Base-by-base conservation (phyloP, 2,329 filamentous ascomycete genomes). In the Podosphaera fusca region DNA sequence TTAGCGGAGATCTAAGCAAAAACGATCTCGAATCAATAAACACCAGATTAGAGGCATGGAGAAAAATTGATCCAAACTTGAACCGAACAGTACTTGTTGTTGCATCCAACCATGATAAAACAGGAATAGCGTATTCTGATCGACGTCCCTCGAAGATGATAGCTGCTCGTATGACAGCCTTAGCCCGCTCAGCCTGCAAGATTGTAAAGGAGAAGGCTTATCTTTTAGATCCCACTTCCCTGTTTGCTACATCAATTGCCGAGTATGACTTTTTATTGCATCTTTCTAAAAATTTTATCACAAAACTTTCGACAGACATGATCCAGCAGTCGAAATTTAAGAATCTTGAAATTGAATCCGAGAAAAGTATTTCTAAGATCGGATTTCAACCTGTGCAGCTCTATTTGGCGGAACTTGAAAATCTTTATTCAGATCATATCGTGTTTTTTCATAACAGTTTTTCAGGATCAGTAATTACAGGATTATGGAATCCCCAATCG, bases 231-330 rank as follows among this genome's bases (percentile, higher is more conserved):
- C 69, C 76, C 1, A 70, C 73, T 36, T 69, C 72, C 1, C 74
- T 96, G 7, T 96, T 96, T 70, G 73, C 77, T n/a, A 75, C 84
- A 2, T 79, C 82, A 0, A 73, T 87, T 4, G 69, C 70, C 8
- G 88, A 95, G 61, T 98, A 89, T 68, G 87, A 96, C 67, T 83
- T 96, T 61, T 71, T 90, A n/a, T 73, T 98, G 57, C 78, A 83
- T 65, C 72, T 96, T 29, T 63, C 63, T 29, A 58, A 63, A 6
- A 63, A 58, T 56, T 66, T 61, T 66, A 63, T 40, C 64, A 69
- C 49, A 53, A 66, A 68, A 42, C 66, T 58, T 64, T 66, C 58
- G 62, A 67, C 59, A 61, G 70, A 60, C 2, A 58, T 35, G 59
- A 66, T 66, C 14, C 68, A 65, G 53, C 70, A 72, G 52, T 70